Conservation (phyloP, 2,329 filamentous ascomycete genomes). For the Karstenula rhodostoma region DNA sequence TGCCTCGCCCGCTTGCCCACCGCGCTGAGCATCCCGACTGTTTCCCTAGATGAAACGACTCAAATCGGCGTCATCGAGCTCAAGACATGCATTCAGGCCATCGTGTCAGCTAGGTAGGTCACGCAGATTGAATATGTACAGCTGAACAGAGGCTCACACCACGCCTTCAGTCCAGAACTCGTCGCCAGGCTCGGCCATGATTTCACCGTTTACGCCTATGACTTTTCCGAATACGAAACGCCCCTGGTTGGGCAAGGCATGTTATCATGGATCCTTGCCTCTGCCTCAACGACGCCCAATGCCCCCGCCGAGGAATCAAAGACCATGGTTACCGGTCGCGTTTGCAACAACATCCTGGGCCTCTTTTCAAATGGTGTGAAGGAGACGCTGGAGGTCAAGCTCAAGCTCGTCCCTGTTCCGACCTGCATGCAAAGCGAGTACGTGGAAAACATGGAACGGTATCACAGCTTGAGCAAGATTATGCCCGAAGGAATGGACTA, state of each 20-base stretch:
- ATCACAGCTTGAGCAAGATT: conserved; percentile 65
- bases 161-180: conserved; percentile 80
- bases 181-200: conserved; percentile 76
- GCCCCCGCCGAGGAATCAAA: conserved; percentile 68
- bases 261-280: conserved; percentile 81
- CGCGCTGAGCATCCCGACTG: conserved; percentile 78
- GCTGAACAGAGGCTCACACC: conserved; percentile 28
- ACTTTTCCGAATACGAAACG: conserved; percentile 93
- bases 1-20: conserved; percentile 88
- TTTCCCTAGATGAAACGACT: conserved; percentile 79
- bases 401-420: conserved; percentile 82
- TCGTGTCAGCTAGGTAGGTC: conserved; percentile 68
- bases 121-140: conserved; percentile 17
- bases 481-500: conserved; percentile 71
- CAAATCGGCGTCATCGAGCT: conserved; percentile 90
- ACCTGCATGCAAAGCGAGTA: conserved; percentile 69
- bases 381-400: conserved; percentile 91
- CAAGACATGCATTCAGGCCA: conserved; percentile 83
- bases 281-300: conserved; percentile 64
- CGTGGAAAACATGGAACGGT: conserved; percentile 67
- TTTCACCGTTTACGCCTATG: conserved; percentile 96
- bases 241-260: conserved; percentile 95
- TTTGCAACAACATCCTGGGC: conserved; percentile 84
- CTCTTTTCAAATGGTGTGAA: conserved; percentile 83
- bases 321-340: conserved; percentile 83